Percentiles rank a stretch among this genome's conserved stretches.
Conservation (phyloP, 345 rosid genomes). For the Dipteronia sinensis region DNA sequence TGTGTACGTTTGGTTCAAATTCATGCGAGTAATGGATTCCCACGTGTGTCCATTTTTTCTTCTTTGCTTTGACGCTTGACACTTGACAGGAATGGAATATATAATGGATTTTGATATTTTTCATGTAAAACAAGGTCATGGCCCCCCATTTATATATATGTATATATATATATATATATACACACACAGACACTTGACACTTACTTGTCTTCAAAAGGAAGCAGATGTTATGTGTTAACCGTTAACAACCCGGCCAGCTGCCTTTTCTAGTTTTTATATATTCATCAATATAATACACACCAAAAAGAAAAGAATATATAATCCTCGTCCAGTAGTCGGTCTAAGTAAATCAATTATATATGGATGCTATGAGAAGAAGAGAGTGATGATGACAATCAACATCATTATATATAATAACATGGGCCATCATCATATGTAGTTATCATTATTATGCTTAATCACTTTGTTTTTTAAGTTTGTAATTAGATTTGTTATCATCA, state of each 20-base stretch:
- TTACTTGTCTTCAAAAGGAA: background rate
- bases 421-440: slow-evolving; percentile 13
- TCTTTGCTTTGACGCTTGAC: background rate
- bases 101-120: too few species aligned
- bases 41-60: slow-evolving; percentile 14
- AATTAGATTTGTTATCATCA: slow-evolving; percentile 19
- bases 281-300: too few species aligned
- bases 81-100: background rate
- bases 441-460: background rate
- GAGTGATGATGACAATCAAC: background rate
- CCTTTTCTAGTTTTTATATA: too few species aligned
- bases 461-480: slow-evolving; percentile 7
- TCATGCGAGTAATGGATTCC: slow-evolving; percentile 6
- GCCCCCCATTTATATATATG: too few species aligned
- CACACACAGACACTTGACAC: too few species aligned
- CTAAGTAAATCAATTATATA: too few species aligned
- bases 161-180: too few species aligned
- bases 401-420: slow-evolving; percentile 7
- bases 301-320: too few species aligned
- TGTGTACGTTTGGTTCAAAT: background rate
- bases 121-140: background rate
- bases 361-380: background rate
- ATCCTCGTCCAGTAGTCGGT: too few species aligned
- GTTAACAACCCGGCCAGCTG: too few species aligned
- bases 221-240: background rate